phyloP scores from a whole-genome alignment of 2,329 filamentous ascomycete genomes.

The Endothia cerciana region DNA sequence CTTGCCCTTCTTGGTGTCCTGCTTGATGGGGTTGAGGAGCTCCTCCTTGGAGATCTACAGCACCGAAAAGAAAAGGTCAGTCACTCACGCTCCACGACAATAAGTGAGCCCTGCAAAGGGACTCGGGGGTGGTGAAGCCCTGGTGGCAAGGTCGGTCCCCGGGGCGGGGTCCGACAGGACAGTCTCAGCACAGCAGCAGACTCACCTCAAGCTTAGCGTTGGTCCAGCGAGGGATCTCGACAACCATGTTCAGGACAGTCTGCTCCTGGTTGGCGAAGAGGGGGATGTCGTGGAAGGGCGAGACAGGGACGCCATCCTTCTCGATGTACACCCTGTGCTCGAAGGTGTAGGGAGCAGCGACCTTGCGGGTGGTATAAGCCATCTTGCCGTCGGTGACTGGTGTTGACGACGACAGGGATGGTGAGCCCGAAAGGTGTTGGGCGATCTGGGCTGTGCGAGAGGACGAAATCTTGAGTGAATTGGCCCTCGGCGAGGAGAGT shows the following conservation, averaged over 20 bases:
- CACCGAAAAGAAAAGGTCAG: conserved; percentile 5
- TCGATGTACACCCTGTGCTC: conserved; percentile 96
- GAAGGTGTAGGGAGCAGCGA: conserved; percentile 81
- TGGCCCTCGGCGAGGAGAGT: conserved; percentile 30
- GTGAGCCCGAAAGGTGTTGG: conserved; percentile 54
- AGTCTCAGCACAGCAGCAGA: conserved; percentile 32
- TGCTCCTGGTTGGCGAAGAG: conserved; percentile 96
- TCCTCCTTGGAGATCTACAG: conserved; percentile 96
- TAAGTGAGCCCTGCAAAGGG: not conserved
- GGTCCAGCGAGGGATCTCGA: conserved; percentile 99
- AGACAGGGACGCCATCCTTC: conserved; percentile 92
- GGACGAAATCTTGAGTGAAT: conserved; percentile 50
- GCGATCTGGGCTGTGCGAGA: conserved; percentile 58
- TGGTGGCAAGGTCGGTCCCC: not conserved
- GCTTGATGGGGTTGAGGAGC: conserved; percentile 97
- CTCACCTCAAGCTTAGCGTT: conserved; percentile 98
- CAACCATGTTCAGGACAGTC: conserved; percentile 97
- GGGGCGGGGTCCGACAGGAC: not conserved
- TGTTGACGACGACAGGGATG: conserved; percentile 34
- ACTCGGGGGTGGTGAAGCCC: not conserved
- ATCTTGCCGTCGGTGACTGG: conserved; percentile 49
- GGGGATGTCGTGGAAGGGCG: conserved; percentile 97
- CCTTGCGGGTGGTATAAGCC: conserved; percentile 79
- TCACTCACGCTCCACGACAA: not conserved
- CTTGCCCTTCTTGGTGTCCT: conserved; percentile 99